Evolutionary conservation across 768 basidiomycete species (phyloP), one percentile per base, ranked within the genome.

Genomic region (Collybia mongolica): DNA sequence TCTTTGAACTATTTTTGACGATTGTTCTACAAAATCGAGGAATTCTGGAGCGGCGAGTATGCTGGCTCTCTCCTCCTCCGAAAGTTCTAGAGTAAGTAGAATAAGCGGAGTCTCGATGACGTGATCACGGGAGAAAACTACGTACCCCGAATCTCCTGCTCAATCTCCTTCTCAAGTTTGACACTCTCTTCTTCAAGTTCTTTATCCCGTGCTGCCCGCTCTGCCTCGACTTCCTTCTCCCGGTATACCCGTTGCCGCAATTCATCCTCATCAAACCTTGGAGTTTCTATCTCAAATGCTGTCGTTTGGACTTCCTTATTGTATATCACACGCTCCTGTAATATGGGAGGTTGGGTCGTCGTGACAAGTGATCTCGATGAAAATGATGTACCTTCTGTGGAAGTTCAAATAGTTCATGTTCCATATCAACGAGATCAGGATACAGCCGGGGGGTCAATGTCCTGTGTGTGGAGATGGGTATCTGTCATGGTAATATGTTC

Each of bases 1-100:
- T 44, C 97, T 79, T 65, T 98, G 93, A 9, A 98, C 83, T 40
- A 98, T 93, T 71, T 96, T 96, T 18, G 91, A 93, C 7, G 93
- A 95, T 59, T 89, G 84, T 63, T 97, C 93, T 14, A 99, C 85
- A 65, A 99, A 99, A 55, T 93, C 89, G 14, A 90, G 69, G 65
- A 98, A 98, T 61, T 94, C 93, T 0, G 94, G 91, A 6, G 88
- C 88, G n/a, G 84, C 72, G 54, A 93, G 76, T 45, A 98, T 90
- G 55, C 82, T 84, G 0, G 81, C 72, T 37, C 89, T 79, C 65
- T 98, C 92, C 52, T 95, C 93, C 52, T 93, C 88, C 1, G 91
- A 81, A 53, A 99, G 70, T 41, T 95, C 97, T 93, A 65, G 11
- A 39, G 20, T 43, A 43, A 39, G 19, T 43, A 43, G 11, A 6